These are phyloP conservation scores for Spirogloea muscicola DNA, from an alignment of 139 green algal species.

Conservation along the genomic window DNA sequence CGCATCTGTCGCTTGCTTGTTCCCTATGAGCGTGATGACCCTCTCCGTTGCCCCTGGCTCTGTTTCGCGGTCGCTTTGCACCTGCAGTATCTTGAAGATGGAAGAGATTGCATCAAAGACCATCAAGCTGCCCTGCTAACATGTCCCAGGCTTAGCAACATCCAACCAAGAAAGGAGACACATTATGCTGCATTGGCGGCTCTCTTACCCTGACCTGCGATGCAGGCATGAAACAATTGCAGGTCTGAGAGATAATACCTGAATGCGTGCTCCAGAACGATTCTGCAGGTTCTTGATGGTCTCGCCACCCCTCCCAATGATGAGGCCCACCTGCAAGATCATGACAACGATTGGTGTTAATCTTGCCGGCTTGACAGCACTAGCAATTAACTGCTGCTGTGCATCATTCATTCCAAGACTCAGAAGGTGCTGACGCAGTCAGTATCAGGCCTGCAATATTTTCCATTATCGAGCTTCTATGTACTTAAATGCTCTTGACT, in stretches of 20 bases:
- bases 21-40: slow-evolving; percentile 39
- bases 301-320: slow-evolving; percentile 92
- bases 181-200: background rate
- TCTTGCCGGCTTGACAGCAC: too few relatives aligned
- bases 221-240: background rate
- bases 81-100: slow-evolving; percentile 6
- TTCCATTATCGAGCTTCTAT: background rate
- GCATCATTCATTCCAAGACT: too few relatives aligned
- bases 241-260: slow-evolving; percentile 31
- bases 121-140: background rate
- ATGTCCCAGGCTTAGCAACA: background rate
- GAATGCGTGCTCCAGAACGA: slow-evolving; percentile 75
- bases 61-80: slow-evolving; percentile 40
- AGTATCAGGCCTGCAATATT: background rate
- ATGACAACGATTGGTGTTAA: background rate
- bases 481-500: background rate
- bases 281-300: slow-evolving; percentile 94
- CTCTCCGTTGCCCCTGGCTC: slow-evolving; percentile 42
- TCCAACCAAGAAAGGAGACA: background rate
- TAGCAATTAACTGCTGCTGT: too few relatives aligned
- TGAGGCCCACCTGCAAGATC: slow-evolving; percentile 70
- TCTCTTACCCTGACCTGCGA: background rate
- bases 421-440: background rate
- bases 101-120: background rate
- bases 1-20: slow-evolving; percentile 35